These are phyloP conservation scores for Fusarium goolgardi DNA, from an alignment of 2,329 filamentous ascomycete species.

Conservation along the genomic window DNA sequence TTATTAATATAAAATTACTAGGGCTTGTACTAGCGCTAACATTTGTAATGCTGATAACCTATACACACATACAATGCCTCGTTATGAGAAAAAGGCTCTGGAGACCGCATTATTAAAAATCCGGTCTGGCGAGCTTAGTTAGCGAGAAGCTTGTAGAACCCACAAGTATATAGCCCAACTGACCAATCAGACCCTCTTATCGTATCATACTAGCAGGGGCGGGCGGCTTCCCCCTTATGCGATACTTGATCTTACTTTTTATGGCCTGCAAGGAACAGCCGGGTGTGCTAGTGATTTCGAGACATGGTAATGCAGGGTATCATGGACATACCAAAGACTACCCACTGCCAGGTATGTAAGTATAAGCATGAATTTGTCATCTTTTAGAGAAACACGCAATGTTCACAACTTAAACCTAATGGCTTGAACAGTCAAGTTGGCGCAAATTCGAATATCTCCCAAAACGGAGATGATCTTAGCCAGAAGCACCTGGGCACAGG, in stretches of 20 bases:
- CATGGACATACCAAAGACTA: background rate
- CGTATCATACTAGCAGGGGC: no score
- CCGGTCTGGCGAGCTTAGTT: no score
- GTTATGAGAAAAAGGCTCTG: no score
- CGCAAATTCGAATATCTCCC: conserved; percentile 6
- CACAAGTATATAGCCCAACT: no score
- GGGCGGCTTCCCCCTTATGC: no score
- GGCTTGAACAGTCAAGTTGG: background rate
- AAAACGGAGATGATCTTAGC: conserved; percentile 9
- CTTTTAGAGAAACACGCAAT: background rate
- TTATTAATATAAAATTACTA: no score
- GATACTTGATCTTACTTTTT: conserved; percentile 15
- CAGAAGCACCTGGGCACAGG: conserved; percentile 1
- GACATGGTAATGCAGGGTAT: conserved; percentile 24
- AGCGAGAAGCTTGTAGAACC: no score
- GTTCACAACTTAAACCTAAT: background rate
- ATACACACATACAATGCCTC: no score
- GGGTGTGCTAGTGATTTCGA: conserved; percentile 17
- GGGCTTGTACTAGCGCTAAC: no score
- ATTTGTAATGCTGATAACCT: no score
- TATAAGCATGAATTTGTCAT: background rate
- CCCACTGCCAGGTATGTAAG: background rate
- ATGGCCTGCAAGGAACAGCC: conserved; percentile 21
- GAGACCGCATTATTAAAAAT: no score
- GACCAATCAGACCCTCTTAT: no score